Base-by-base conservation (phyloP, 129 eudicot species). In the Calendula officinalis region DNA sequence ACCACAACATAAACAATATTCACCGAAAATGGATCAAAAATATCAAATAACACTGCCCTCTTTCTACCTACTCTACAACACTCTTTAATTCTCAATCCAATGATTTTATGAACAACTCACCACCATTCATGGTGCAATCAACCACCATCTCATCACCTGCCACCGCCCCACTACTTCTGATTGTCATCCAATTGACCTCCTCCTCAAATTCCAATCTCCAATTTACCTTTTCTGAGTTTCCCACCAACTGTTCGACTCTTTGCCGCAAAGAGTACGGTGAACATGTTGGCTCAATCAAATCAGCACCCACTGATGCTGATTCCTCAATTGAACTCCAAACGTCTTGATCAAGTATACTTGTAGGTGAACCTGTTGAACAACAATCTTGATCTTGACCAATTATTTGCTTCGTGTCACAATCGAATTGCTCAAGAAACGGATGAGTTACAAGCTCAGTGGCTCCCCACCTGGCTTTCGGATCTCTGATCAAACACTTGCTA, bases 281-380 rank as follows among this genome's bases (percentile, higher is more conserved):
- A 36, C 68, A 52, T 2, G n/a, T 11, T 39, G 59, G 60, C 5
- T 68, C 10, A 16, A 13, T 35, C 7, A 50, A 58, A 42, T 60
- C 66, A n/a, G 8, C 3, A 17, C 72, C 62, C 71, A 33, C 57
- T 43, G 43, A 62, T 5, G 35, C 33, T 3, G 67, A 35, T 34
- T 69, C 86, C 13, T 75, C 78, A 38, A 48, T 62, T 3, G 76
- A 70, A 16, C 49, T 77, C 95, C 95, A 87, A 12, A 81, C 78
- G 10, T 78, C 81, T 49, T 52, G 80, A 76, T 87, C 95, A 60
- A 87, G 95, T 73, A 84, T 60, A 42, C 95, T 79, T 4, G 95
- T 83, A 1, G 95, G 95, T 4, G 95, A 87, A 66, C 53, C 60
- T 32, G 78, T 17, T 43, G 51, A 10, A 8, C 48, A 10, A 8